Evolutionary conservation across 2,329 filamentous ascomycete genomes (phyloP), one percentile per base, ranked within the genome.

Genomic region (Colletotrichum agaves): DNA sequence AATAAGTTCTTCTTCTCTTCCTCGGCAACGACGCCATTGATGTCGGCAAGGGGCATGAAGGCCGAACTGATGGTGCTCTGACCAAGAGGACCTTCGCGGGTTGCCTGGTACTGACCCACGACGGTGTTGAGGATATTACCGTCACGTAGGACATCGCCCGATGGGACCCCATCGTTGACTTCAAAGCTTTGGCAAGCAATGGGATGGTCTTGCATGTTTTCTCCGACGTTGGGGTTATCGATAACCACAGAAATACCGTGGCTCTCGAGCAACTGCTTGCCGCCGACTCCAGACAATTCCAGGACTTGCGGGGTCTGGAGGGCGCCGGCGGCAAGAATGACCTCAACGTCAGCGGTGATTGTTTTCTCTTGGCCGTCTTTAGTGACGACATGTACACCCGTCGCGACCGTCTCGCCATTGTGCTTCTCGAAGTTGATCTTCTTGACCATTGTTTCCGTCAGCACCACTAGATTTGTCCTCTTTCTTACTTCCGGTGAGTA

Each of bases 281-380:
- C 67, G 17, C 82, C 81, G 49, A 83, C 75, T 1, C 81, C 79
- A 1, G 80, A 82, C 11, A 82, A 72, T 69, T 84, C 78, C 6
- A 85, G 74, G 13, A 84, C 71, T 21, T 79, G 75, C 2, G 83
- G 82, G 0, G 78, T 77, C 44, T 82, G 77, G 63, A 83, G 76
- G 0, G 77, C 73, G 2, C 82, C 82, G 4, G 79, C 80, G 3
- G 77, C 74, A 2, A 85, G 55, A 23, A 84, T 78, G 2, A 84
- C 78, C 64, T 85, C 82, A 21, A 72, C 75, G 0, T 67, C 70
- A 1, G 76, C 78, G 3, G 63, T 60, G 23, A 72, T 35, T 0
- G 59, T 55, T 31, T 33, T 59, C 56, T 64, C 71, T 49, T 71
- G 27, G 13, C 62, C 66, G 11, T 57, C 41, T 31, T 55, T 44